Conservation (phyloP, 805 yeast species). For the Starmerella floris region DNA sequence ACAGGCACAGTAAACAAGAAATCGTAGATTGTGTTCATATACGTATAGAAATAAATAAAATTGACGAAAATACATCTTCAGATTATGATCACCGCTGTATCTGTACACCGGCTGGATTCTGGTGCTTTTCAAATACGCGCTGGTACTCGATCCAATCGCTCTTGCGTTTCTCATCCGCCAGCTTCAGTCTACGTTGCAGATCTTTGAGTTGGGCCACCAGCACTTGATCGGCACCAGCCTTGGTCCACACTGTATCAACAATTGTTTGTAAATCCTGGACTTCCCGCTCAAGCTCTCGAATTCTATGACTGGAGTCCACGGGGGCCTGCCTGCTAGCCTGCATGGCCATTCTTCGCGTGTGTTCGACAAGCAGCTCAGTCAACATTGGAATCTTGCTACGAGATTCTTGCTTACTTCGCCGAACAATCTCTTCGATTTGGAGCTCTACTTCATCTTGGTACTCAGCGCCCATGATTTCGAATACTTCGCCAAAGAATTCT, state of each 20-base stretch:
- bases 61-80: too few species aligned
- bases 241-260: slow-evolving; percentile 12
- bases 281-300: slow-evolving; percentile 14
- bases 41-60: too few species aligned
- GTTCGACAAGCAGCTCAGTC: slow-evolving; percentile 13
- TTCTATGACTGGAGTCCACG: not conserved
- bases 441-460: slow-evolving; percentile 14
- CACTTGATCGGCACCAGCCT: slow-evolving; percentile 18
- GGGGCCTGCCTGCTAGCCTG: not conserved
- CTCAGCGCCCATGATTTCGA: slow-evolving; percentile 18
- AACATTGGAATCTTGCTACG: slow-evolving; percentile 19
- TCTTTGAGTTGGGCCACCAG: slow-evolving; percentile 18
- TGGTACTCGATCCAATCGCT: slow-evolving; percentile 16
- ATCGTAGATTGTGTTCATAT: too few species aligned
- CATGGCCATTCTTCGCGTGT: slow-evolving; percentile 11
- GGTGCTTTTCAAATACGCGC: slow-evolving; percentile 1
- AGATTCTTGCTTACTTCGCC: slow-evolving; percentile 5
- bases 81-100: too few species aligned
- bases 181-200: slow-evolving; percentile 13
- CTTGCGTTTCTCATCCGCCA: slow-evolving; percentile 19
- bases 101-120: too few species aligned
- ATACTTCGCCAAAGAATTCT: slow-evolving; percentile 16
- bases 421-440: slow-evolving; percentile 16
- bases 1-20: too few species aligned
- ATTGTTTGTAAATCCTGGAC: slow-evolving; percentile 12